Evolutionary conservation across 1,284 basidiomycete species (phyloP), one percentile per base, ranked within the genome.

Genomic region (Gymnopus androsaceus): DNA sequence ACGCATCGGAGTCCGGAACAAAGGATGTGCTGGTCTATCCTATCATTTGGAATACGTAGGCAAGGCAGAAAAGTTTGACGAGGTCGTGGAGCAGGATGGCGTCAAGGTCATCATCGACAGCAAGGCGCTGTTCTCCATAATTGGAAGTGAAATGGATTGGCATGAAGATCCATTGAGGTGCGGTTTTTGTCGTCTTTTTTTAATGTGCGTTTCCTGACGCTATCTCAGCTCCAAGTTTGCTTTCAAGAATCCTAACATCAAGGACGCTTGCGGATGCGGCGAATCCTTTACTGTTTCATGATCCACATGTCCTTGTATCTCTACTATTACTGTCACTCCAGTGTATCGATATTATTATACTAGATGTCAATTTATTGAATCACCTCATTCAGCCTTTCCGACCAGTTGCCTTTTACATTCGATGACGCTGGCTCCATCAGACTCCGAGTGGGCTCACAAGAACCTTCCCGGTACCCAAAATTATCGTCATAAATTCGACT

Each of bases 71-170:
- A 90, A 88, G 72, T 99, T 99, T 68, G 97, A 99, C 74, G 97
- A 99, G 70, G 83, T 97, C n/a, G 95, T 99, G 30, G 87, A 94
- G 72, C 94, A 96, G 75, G 94, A 96, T 63, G 94, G 90, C 6
- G 94, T 98, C 28, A 85, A 82, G 65, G 96, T 99, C 38, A 78
- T 99, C 59, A 95, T 99, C 69, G 97, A 99, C 75, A 92, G 89
- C 70, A 98, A 97, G 73, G 97, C 97, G 23, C 76, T 99, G 61
- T 99, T 99, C 73, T 95, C 91, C 59, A 97, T 99, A 67, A 98
- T 99, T 63, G 97, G 97, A 40, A 95, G 93, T 69, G 90, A 91
- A 77, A 99, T 99, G 97, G 95, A 97, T 69, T 99, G 97, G 97
- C 82, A 90, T 61, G 97, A 99, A 76, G 93, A 95, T 71, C 74